A percentile compares a stretch with the other conserved stretches of the same genome.
Evolutionary conservation across 2,329 filamentous ascomycete genomes (phyloP).

Genomic region (Claviceps maximensis): DNA sequence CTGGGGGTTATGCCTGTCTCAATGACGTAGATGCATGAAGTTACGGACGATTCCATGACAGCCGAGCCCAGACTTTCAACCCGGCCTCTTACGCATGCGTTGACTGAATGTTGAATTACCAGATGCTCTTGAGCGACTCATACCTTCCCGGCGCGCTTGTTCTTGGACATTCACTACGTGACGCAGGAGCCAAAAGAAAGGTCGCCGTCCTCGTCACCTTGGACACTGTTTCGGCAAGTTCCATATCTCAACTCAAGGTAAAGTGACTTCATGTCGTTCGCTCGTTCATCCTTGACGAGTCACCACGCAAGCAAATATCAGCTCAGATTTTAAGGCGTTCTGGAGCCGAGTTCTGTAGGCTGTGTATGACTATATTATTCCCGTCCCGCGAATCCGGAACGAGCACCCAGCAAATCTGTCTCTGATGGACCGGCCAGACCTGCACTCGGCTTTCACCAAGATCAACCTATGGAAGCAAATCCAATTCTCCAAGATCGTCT

Average conservation of each 20-base stretch:
- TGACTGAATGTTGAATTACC: slow-evolving; percentile 9
- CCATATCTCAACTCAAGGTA: slow-evolving; percentile 68
- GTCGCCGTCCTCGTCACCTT: slow-evolving; percentile 73
- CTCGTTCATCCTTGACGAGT: background rate
- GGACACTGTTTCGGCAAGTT: slow-evolving; percentile 62
- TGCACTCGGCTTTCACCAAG: slow-evolving; percentile 92
- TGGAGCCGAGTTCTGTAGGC: slow-evolving; percentile 32
- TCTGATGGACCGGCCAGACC: slow-evolving; percentile 81
- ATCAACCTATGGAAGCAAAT: slow-evolving; percentile 86
- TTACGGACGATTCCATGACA: background rate
- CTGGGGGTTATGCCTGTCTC: slow-evolving; percentile 15
- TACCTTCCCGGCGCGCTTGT: slow-evolving; percentile 93
- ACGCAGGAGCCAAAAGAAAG: slow-evolving; percentile 77
- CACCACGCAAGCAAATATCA: background rate
- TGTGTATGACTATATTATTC: slow-evolving; percentile 79
- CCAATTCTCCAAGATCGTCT: slow-evolving; percentile 85
- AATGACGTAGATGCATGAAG: background rate
- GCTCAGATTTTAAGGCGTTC: background rate
- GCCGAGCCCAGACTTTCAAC: background rate
- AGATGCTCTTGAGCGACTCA: slow-evolving; percentile 85
- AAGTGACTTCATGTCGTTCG: slow-evolving; percentile 11
- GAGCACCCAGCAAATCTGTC: slow-evolving; percentile 67
- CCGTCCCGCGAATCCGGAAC: slow-evolving; percentile 69
- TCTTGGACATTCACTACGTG: slow-evolving; percentile 83
- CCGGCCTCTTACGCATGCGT: background rate